Evolutionary conservation across 2,329 filamentous ascomycete species (phyloP).

Genomic region (Cladosporium sp.): DNA sequence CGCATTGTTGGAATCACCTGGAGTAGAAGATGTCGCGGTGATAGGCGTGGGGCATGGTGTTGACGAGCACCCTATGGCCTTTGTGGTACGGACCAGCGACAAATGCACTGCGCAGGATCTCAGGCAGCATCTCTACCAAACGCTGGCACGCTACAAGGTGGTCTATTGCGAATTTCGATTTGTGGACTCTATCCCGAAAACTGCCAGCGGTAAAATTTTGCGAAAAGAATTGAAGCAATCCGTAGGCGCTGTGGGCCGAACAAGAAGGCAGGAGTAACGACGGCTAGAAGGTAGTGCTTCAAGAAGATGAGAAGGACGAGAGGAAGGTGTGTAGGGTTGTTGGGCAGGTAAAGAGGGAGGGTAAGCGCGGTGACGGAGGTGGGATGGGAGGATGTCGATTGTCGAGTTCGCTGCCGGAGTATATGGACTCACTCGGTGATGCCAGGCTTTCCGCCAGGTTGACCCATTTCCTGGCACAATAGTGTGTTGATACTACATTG

Average conservation of each 20-base stretch:
- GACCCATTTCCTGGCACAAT: too few relatives aligned
- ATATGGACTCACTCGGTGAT: neutral
- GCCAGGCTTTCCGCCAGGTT: too few relatives aligned
- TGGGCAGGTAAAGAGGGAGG: neutral
- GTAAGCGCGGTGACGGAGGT: constrained; percentile 1
- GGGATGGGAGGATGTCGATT: constrained; percentile 3
- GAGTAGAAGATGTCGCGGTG: constrained; percentile 35
- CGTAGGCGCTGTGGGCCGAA: neutral
- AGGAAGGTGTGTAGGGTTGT: neutral
- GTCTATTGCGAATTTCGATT: constrained; percentile 29
- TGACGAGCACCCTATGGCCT: constrained; percentile 30
- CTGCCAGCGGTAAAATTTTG: constrained; percentile 37
- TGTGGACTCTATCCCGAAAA: constrained; percentile 37
- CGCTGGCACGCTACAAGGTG: constrained; percentile 44
- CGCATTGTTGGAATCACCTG: constrained; percentile 30
- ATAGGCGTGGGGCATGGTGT: constrained; percentile 22
- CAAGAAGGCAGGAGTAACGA: constrained; percentile 3
- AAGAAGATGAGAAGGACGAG: neutral
- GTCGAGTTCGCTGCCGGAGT: neutral
- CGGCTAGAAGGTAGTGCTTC: neutral
- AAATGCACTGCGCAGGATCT: constrained; percentile 31
- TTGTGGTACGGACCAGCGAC: constrained; percentile 26
- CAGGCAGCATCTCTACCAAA: constrained; percentile 34
- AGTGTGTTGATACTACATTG: too few relatives aligned
- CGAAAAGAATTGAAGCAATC: constrained; percentile 25